Base-by-base conservation (phyloP, 345 rosid genomes). In the Acer campestre region DNA sequence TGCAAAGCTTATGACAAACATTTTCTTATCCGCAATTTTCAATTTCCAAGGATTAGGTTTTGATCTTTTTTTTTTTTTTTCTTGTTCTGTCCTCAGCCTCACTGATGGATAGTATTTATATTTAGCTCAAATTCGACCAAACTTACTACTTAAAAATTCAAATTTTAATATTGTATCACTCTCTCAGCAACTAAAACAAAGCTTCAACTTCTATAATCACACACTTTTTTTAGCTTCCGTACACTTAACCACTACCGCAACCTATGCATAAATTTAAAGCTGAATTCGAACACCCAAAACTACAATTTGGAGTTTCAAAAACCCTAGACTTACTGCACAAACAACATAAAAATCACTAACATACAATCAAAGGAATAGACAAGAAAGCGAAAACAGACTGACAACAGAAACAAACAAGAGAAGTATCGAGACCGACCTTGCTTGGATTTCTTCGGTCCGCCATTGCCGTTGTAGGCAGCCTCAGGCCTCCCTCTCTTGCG, bases 401-500 rank as follows among this genome's bases (percentile, higher is more conserved):
- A 18, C 0, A 73, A 10, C 38, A 58, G 55, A 25, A 20, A 14
- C 29, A 44, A 20, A 67, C 1, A 53, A 29, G 31, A 22, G 46
- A 6, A 55, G 23, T 23, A 31, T 10, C 20, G 70, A 59, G 72
- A 77, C 62, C 70, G 67, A 91, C 95, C 95, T 88, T 85, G 88
- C 78, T 81, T 89, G 53, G 85, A 85, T 82, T 79, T 91, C 82
- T 91, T 91, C 38, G 59, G 12, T 23, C 92, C 89, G 62, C 89
- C 93, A 82, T 85, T 85, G 66, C 85, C 87, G 68, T 84, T 91
- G 31, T 77, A 72, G 70, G 85, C 78, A n/a, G 71, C 68, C 10
- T 88, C 89, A 29, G 29, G 70, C 84, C 90, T 91, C 61, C 86
- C 83, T 66, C 91, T 77, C 82, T 88, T 88, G 48, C 87, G 86